Base-by-base conservation (phyloP, 2,329 filamentous ascomycete genomes). In the Pseudocercospora cruenta region DNA sequence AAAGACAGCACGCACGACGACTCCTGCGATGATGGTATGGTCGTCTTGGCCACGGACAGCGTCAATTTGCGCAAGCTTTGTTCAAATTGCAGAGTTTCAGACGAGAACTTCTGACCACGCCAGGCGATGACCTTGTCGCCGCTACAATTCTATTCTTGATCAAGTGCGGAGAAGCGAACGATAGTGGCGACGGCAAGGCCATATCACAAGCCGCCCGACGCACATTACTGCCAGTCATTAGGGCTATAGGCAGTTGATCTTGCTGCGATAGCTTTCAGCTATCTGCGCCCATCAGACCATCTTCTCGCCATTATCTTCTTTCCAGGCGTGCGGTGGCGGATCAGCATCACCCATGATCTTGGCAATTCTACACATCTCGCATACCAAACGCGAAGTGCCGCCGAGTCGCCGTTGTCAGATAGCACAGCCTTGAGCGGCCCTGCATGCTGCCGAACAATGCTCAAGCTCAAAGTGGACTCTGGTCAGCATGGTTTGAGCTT, bases 71-170 rank as follows among this genome's bases (percentile, higher is more conserved):
- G 51, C 51, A 55, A 55, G 51, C 51, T 55, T 55, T 55, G 19
- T 19, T 6, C 51, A 55, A 31, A 55, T 55, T 55, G 51, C 51
- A 55, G 51, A 55, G 51, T 55, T 55, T 55, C 51, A 55, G 55
- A 58, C 31, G 55, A 24, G 31, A 22, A 39, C 16, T 58, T 58
- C 54, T 24, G 26, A 10, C 53, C 53, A 28, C 55, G 10, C 8
- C 28, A 28, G n/a, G 54, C 26, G n/a, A 36, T 21, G 8, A 24
- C 55, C 26, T 55, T 55, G 51, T 55, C 51, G 26, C 51, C 22
- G 51, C 24, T 55, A 51, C 9, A 51, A 55, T 26, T 12, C 22
- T 55, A 55, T 55, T 55, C 22, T 55, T 19, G 51, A 43, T 43
- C 1, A n/a, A 43, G 51, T 55, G 24, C 24, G 47, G 47, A 51